Evolutionary conservation across 2,329 filamentous ascomycete genomes (phyloP), one percentile per base, ranked within the genome.

Genomic region (Myriangium duriaei): DNA sequence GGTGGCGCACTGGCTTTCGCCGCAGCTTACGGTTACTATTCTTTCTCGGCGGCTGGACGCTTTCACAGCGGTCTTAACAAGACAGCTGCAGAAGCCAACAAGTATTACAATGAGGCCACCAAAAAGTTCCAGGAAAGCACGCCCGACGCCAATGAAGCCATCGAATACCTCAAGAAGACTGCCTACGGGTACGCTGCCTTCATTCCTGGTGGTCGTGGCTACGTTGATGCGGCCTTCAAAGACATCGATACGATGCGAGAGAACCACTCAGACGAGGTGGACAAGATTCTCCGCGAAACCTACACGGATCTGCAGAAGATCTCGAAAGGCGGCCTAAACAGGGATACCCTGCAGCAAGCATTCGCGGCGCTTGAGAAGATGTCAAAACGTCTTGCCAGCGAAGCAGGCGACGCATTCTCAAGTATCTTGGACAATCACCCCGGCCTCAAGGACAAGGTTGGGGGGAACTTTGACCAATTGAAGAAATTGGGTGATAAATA

Each of bases 371-470:
- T 45, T 2, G 12, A 40, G 13, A 19, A 31, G 12, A 58, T 86
- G 4, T 64, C 74, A 19, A 76, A 80, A 42, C 68, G 73, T 45
- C 58, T 86, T 11, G 69, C 68, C 11, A 67, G 67, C 31, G 65
- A 86, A 2, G 71, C 76, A 0, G 71, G 68, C 4, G 76, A 81
- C 47, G 74, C 76, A 1, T 61, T 73, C 0, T 59, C 64, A 15
- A 74, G 84, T 44, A 71, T 86, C 30, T 56, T 85, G 35, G 69
- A 84, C 50, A 82, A 83, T 53, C 80, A 86, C 53, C 81, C 81
- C 0, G 58, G 79, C 48, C 51, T 83, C 13, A 83, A 82, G 64
- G 71, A 84, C 52, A 78, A 80, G 60, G 59, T 85, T 6, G 80
- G 80, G 11, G 74, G 72, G 9, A 76, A 72, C 47, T 59, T 81